phyloP scores from a whole-genome alignment of 176 grass and related monocot genomes.

The Olyra latifolia region DNA sequence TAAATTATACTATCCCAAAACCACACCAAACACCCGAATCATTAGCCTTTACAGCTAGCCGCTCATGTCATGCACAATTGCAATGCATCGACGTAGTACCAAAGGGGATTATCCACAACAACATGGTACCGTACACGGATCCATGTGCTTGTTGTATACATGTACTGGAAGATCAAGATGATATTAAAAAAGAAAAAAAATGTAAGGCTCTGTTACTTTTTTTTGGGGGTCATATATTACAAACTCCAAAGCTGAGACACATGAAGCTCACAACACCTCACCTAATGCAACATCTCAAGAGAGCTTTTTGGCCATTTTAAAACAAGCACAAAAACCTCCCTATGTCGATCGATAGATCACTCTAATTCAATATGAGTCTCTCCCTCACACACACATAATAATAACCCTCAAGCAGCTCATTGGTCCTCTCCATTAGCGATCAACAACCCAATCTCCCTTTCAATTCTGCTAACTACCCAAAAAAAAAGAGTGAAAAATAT shows the following conservation, averaged over 20 bases:
- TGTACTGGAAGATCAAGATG: neutral
- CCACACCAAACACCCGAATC: constrained; percentile 2
- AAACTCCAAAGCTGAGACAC: constrained; percentile 13
- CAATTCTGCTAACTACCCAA: constrained; percentile 30
- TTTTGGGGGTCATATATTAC: constrained; percentile 1
- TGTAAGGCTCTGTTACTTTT: constrained; percentile 28
- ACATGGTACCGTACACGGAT: constrained; percentile 5
- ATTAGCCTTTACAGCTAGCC: constrained; percentile 30
- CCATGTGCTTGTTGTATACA: neutral
- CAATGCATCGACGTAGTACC: neutral
- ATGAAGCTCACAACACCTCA: constrained; percentile 27
- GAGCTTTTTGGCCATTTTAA: constrained; percentile 52
- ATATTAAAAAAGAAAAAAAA: neutral
- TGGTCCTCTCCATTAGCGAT: constrained; percentile 31
- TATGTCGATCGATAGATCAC: neutral
- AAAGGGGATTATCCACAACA: neutral
- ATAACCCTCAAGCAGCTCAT: neutral
- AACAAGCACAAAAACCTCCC: constrained; percentile 43
- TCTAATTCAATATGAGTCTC: constrained; percentile 14
- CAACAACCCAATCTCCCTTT: constrained; percentile 26
- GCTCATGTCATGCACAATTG: constrained; percentile 9
- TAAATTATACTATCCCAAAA: constrained; percentile 15
- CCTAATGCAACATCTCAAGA: constrained; percentile 33
- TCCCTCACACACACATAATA: neutral
- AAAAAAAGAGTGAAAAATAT: neutral